Percentiles rank a stretch among this genome's conserved stretches.
These are phyloP conservation scores for Teunomyces tritomae DNA, from an alignment of 805 yeast species.

Conservation along the genomic window DNA sequence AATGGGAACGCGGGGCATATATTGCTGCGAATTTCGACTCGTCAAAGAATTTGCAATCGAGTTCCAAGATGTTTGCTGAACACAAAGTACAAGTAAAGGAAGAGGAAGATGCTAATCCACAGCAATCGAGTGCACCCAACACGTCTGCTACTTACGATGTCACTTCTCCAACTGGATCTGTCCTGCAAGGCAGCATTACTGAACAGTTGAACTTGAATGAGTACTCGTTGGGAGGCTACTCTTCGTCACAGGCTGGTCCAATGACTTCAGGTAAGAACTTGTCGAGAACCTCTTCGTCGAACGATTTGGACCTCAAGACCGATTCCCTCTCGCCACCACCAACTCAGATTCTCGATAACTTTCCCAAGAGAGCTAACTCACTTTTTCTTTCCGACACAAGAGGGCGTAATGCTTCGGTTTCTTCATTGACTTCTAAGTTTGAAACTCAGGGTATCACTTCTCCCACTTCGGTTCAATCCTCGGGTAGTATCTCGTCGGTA, in stretches of 20 bases:
- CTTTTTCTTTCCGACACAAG: conserved; percentile 11
- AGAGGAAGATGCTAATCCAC: conserved; percentile 4
- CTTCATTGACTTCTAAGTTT: conserved; percentile 26
- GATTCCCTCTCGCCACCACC: conserved; percentile 13
- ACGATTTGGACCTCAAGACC: conserved; percentile 26
- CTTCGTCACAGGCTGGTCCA: conserved; percentile 9
- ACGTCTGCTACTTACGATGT: neutral
- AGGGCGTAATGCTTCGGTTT: conserved; percentile 11
- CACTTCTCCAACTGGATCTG: neutral
- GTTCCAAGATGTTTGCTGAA: conserved; percentile 33
- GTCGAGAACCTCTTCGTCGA: conserved; percentile 7
- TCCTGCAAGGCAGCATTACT: conserved; percentile 8
- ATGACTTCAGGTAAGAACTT: conserved; percentile 10
- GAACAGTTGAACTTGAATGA: conserved; percentile 14
- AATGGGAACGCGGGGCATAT: conserved; percentile 45
- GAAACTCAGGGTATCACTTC: conserved; percentile 26
- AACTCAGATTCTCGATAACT: conserved; percentile 7
- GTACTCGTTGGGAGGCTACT: conserved; percentile 16
- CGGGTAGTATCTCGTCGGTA: neutral
- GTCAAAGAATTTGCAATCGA: conserved; percentile 20
- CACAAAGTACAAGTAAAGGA: conserved; percentile 19
- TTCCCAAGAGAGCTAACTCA: conserved; percentile 15
- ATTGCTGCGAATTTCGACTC: conserved; percentile 38
- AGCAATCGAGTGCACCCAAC: neutral
- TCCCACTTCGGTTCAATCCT: conserved; percentile 10